These are phyloP conservation scores for Narthecium ossifragum DNA, from an alignment of 106 monocot species.

Conservation along the genomic window DNA sequence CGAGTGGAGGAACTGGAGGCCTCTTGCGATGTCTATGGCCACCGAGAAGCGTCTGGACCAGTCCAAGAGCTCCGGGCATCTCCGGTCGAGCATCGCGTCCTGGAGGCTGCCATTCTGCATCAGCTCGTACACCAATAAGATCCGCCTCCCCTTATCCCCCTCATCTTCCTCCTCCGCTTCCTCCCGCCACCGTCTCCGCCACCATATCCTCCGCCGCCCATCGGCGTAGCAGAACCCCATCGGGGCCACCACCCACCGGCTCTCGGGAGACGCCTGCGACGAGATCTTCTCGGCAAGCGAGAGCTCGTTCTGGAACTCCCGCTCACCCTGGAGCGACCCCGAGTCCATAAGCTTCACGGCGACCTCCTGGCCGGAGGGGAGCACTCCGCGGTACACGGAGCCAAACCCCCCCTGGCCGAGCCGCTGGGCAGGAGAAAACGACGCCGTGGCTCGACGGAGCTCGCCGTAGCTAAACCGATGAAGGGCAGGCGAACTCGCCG, in stretches of 20 bases:
- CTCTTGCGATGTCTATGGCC: constrained; percentile 56
- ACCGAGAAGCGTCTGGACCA: constrained; percentile 54
- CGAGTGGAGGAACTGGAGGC: constrained; percentile 65
- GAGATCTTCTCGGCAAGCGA: constrained; percentile 41
- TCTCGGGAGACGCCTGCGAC: constrained; percentile 1
- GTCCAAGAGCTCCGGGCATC: constrained; percentile 48
- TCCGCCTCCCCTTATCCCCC: constrained; percentile 13
- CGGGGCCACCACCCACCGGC: constrained; percentile 38
- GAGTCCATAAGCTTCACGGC: constrained; percentile 89
- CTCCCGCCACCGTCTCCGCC: neutral
- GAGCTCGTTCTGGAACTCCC: constrained; percentile 90
- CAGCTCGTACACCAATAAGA: constrained; percentile 71
- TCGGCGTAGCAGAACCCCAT: constrained; percentile 32
- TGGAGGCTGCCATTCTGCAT: constrained; percentile 88
- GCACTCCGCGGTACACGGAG: constrained; percentile 51
- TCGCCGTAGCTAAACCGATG: constrained; percentile 47
- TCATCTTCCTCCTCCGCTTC: constrained; percentile 12
- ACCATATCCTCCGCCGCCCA: neutral
- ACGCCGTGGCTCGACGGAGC: constrained; percentile 54
- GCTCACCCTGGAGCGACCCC: constrained; percentile 83
- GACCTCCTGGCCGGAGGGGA: constrained; percentile 34
- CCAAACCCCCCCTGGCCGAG: constrained; percentile 79
- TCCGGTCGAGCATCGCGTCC: constrained; percentile 61
- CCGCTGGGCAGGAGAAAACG: constrained; percentile 35
- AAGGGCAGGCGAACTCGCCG: constrained; percentile 1